Base-by-base conservation (phyloP, 2,329 filamentous ascomycete genomes). In the Waltergamsia citrina region DNA sequence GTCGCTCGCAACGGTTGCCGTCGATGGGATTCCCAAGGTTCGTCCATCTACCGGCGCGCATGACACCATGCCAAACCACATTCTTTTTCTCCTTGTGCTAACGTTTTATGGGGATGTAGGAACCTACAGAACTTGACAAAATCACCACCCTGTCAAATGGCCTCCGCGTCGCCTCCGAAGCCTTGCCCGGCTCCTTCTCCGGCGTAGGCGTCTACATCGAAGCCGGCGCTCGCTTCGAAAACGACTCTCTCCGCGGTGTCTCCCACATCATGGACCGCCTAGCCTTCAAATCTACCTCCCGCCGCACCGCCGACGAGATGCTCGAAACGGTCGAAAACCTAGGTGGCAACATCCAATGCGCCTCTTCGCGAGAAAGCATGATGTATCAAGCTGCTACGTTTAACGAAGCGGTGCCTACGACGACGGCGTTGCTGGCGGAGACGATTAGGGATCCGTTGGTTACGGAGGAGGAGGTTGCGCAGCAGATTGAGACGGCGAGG, bases 311-410 rank as follows among this genome's bases (percentile, higher is more conserved):
- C 36, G 88, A 95, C 58, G 69, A 87, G 46, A 92, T 96, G 78
- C 67, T 94, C 15, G 86, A 94, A 57, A 70, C 79, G 22, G 72
- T 95, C 22, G 92, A 96, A 60, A 81, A 79, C 0, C 67, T 98
- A 4, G 92, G 92, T 23, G 92, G 92, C 21, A 95, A 95, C 56
- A 90, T 98, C 39, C 88, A 96, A 62, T 98, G 92, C 62, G 88
- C 90, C 9, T 95, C 88, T 2, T 94, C 87, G 3, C 74, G 92
- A 43, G 92, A 98, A 61, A 86, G 86, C 37, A 75, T 98, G 62
- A 98, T 98, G 92, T 98, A 98, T 66, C 92, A 98, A 60, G 85
- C 87, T 2, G 92, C 92, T 18, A 95, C 88, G 20, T 98, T 98
- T 74, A 98, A 98, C 65, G 81, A 81, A 18, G 81, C 86, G 14